Base-by-base conservation (phyloP, 1,139 yeast species). In the Saccharomyces pastorianus region DNA sequence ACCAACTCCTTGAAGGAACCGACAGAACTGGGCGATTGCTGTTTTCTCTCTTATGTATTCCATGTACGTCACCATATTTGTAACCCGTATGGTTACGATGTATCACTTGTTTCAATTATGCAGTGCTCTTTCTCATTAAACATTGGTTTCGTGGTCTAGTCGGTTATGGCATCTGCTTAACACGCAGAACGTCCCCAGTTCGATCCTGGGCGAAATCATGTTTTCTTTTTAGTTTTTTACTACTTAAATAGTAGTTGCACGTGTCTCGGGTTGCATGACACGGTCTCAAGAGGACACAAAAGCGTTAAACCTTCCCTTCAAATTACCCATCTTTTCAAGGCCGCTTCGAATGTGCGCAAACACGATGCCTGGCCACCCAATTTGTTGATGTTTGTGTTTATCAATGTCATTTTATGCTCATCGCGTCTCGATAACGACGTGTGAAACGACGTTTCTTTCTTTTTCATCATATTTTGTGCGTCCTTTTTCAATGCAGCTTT, bases 101-200 rank as follows among this genome's bases (percentile, higher is more conserved):
- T 17, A 17, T 17, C 17, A 17, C 17, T 17, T 17, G 17, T 17
- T 17, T 17, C 17, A 17, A 17, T 17, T 17, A 17, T 17, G 17
- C 17, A 17, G 17, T 17, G 17, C 17, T 17, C 17, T 17, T 17
- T 17, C 17, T 17, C 17, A 17, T 17, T 17, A 17, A 17, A 20
- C 23, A 20, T 20, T 67, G 82, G 83, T 79, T 78, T 78, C 83
- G 89, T 88, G 96, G 96, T 88, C 96, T 88, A 88, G 96, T 88
- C 76, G 96, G 96, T 88, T 81, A 88, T 88, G 96, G 95, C 96
- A 86, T 85, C 91, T 88, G 96, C 96, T 87, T 88, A 88, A 88
- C 96, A 88, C 96, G 96, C 96, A 86, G 91, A 86, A 88, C 91
- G 96, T 89, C 96, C 96, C 96, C 96, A 88, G 96, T 89, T 89